A percentile compares a stretch with the other conserved stretches of the same genome.
Evolutionary conservation across 2,329 filamentous ascomycete species (phyloP).

Genomic region (Fusarium dimerum): DNA sequence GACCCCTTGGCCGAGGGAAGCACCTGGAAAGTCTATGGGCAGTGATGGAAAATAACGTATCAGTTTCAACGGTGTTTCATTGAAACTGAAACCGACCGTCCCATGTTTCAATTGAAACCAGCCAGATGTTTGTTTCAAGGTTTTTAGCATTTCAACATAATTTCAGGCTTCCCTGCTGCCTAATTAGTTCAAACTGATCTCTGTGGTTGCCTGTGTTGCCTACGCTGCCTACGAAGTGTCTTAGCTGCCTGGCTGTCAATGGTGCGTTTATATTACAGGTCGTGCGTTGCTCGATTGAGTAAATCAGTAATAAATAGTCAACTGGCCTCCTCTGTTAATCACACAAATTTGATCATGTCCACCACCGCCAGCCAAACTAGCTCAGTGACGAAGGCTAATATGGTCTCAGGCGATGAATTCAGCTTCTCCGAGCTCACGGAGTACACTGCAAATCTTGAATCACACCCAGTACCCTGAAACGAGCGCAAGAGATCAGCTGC

Average conservation of each 20-base stretch:
- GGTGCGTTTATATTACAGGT: conserved; percentile 1
- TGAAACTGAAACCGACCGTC: conserved; percentile 1
- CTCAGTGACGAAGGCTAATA: conserved; percentile 1
- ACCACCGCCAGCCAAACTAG: conserved; percentile 1
- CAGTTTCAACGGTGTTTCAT: conserved; percentile 1
- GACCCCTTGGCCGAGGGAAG: too few species aligned
- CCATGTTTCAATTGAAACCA: conserved; percentile 1
- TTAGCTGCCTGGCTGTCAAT: conserved; percentile 1
- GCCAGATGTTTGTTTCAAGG: conserved; percentile 1
- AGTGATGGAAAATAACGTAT: conserved; percentile 1
- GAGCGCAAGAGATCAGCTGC: neutral
- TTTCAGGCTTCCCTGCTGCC: neutral
- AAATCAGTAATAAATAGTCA: conserved; percentile 1
- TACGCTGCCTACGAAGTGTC: conserved; percentile 1
- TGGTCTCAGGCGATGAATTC: neutral
- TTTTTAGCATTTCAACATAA: neutral
- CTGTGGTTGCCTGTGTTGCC: conserved; percentile 1
- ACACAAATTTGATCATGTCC: conserved; percentile 1
- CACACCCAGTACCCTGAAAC: conserved; percentile 1
- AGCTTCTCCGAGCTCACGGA: conserved; percentile 1
- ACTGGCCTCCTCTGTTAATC: conserved; percentile 1
- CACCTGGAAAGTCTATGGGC: neutral
- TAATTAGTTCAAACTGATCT: conserved; percentile 1
- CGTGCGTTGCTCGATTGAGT: neutral
- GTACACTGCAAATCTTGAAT: conserved; percentile 1